Base-by-base conservation (phyloP, 768 basidiomycete genomes). In the Trametes cingulata region DNA sequence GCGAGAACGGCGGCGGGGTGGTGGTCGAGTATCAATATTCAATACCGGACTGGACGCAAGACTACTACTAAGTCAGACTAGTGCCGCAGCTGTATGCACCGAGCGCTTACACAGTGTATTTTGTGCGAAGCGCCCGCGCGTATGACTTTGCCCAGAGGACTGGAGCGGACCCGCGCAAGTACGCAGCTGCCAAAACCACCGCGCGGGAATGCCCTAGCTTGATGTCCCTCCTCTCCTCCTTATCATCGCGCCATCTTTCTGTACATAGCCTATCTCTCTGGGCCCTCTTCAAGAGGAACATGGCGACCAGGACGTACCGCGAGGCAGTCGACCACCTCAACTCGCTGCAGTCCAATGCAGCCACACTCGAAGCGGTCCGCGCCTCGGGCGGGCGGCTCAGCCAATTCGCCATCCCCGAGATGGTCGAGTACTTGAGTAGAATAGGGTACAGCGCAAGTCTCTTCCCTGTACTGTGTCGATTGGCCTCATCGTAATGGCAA, bases 341-440 rank as follows among this genome's bases (percentile, higher is more conserved):
- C 72, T 79, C 87, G 37, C 78, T 93, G 2, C 95, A 99, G 72
- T 90, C 90, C 27, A 99, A 98, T 79, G 94, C 94, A 17, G 92
- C 94, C n/a, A 84, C 87, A 20, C 79, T 99, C 22, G 93, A 95
- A 27, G 91, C 90, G 19, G 81, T 88, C 36, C 86, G 91, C 39
- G 87, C 88, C 36, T 83, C 87, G 7, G 90, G 91, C 2, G 85
- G 84, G 5, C 79, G 78, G 27, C 74, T 79, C 48, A 81, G 74
- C 54, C 74, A 75, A 33, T 82, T 84, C 67, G 90, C 90, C 20
- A 89, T 97, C 43, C 84, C 86, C 13, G 92, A 97, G 76, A 96
- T 93, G 88, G 72, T 91, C 47, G 94, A 96, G 69, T 98, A 96
- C 72, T 78, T 98, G 37, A 76, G 78, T 24, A 80, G 94, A 62